Base-by-base conservation (phyloP, 768 basidiomycete species). In the Boletales sp. region DNA sequence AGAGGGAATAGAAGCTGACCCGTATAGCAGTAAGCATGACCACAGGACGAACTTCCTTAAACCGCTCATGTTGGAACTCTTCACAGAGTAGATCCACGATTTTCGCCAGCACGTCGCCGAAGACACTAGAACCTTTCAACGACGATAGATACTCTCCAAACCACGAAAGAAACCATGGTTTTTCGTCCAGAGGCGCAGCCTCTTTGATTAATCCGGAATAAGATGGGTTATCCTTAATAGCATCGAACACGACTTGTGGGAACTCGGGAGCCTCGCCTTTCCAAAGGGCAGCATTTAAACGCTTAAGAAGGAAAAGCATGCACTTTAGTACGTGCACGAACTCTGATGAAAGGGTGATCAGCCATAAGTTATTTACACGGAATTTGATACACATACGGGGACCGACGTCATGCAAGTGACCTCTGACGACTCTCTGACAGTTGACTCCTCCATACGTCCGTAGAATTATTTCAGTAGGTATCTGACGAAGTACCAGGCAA, bases 1-100 rank as follows among this genome's bases (percentile, higher is more conserved):
- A 34, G 48, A 15, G 24, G 38, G 40, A 34, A 8, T 52, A 47
- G 36, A 36, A 19, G 72, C 86, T 69, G 62, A 92, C 94, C 56
- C 77, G 74, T 40, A 82, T 69, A 4, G 85, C 84, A 29, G 78
- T 71, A 24, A 73, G 62, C 69, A 92, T 80, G 15, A 83, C 78
- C 19, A 70, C 68, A 1, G 88, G 82, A 14, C 86, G 78, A 18
- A 79, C 69, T 21, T 74, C 70, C 43, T 73, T 67, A 61, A 89
- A 87, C 4, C 87, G 78, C 49, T 84, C 80, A 55, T 92, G 89
- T 61, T 94, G 92, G 17, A 89, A 67, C 55, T 90, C 84, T 61
- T 88, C 89, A 64, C 85, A 87, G 45, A 93, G 74, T 52, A 90
- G 86, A 53, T 83, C 81, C 13, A 82, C 70, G 34, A 87, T 75